These are phyloP conservation scores for Aurinia saxatilis DNA, from an alignment of 345 rosid species.

Conservation along the genomic window DNA sequence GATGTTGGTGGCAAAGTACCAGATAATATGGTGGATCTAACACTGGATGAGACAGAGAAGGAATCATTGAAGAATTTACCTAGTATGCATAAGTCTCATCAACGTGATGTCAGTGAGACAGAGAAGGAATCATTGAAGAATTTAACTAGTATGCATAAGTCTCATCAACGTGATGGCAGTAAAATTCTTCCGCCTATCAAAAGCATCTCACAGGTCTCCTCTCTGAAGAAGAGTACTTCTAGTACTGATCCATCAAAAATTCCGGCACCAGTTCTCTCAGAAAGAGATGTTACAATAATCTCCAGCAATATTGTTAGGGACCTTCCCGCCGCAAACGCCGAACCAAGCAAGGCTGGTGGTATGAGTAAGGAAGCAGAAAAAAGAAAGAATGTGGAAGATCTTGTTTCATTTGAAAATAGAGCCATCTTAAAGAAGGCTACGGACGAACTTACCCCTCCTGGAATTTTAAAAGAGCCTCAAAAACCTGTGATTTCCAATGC, in stretches of 20 bases:
- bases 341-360: constrained; percentile 32
- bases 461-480: constrained; percentile 26
- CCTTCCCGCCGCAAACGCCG: constrained; percentile 31
- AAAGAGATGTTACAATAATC: constrained; percentile 26
- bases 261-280: constrained; percentile 21
- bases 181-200: constrained; percentile 30
- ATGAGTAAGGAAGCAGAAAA: constrained; percentile 36
- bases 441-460: constrained; percentile 27
- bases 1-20: constrained; percentile 15
- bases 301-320: constrained; percentile 21
- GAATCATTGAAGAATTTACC: constrained; percentile 27
- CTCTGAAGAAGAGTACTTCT: constrained; percentile 29
- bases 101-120: constrained; percentile 29
- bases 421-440: constrained; percentile 27
- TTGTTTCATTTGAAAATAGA: constrained; percentile 25
- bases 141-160: constrained; percentile 31
- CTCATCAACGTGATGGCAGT: constrained; percentile 26
- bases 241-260: constrained; percentile 30
- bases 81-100: constrained; percentile 30
- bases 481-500: constrained; percentile 29
- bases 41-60: constrained; percentile 34
- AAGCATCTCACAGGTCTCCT: constrained; percentile 28
- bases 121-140: constrained; percentile 33
- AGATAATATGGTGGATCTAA: constrained; percentile 19
- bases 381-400: constrained; percentile 25